Evolutionary conservation across 345 rosid species (phyloP).

Genomic region (Eutrema yunnanense): DNA sequence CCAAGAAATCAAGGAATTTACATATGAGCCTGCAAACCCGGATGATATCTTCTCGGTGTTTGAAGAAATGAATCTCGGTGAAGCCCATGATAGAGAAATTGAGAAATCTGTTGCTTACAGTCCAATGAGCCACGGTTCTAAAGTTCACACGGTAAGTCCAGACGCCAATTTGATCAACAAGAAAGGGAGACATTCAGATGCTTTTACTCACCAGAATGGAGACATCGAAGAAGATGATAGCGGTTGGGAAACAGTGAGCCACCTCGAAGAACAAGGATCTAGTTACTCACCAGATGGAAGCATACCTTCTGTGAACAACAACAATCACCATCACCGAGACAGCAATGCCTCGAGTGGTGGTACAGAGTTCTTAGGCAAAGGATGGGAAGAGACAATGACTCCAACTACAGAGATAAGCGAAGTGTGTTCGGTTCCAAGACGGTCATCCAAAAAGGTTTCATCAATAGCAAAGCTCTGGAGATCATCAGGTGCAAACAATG

Average conservation of each 20-base stretch:
- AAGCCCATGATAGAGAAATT: conserved; percentile 34
- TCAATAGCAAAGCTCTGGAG: conserved; percentile 87
- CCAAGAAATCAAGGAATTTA: conserved; percentile 60
- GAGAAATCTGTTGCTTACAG: conserved; percentile 35
- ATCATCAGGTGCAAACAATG: conserved; percentile 54
- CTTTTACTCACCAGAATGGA: conserved; percentile 36
- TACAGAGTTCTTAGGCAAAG: conserved; percentile 46
- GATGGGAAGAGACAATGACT: conserved; percentile 51
- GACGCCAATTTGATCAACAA: conserved; percentile 32
- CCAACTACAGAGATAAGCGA: conserved; percentile 68
- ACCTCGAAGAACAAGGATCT: conserved; percentile 85
- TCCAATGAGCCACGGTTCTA: conserved; percentile 44
- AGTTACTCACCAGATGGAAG: conserved; percentile 75
- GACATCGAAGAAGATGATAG: conserved; percentile 84
- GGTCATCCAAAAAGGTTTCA: conserved; percentile 56
- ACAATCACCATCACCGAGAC: conserved; percentile 26
- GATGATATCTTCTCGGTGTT: conserved; percentile 70
- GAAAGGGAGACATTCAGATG: conserved; percentile 39
- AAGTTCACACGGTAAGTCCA: conserved; percentile 41
- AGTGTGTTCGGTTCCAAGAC: conserved; percentile 52
- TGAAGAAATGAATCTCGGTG: conserved; percentile 55
- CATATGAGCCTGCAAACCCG: conserved; percentile 56
- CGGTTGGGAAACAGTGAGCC: conserved; percentile 98
- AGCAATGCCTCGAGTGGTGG: conserved; percentile 66
- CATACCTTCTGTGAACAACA: conserved; percentile 54